Evolutionary conservation across 148 eudicot species (phyloP), one percentile per base, ranked within the genome.

Genomic region (Fagopyrum tataricum): DNA sequence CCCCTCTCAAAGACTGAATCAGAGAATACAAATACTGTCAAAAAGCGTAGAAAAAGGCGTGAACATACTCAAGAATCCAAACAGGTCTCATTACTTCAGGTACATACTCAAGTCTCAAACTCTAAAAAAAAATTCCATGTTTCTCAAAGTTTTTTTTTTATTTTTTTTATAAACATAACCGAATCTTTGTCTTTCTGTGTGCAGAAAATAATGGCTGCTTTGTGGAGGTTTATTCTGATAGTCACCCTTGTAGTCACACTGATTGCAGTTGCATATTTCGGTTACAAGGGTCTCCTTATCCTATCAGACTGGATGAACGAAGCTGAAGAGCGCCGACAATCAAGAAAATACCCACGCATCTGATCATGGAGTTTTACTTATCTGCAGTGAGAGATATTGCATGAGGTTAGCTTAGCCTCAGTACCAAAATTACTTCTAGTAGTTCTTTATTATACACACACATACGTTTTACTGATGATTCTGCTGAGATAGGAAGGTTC

Each of bases 221-320:
- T 87, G 41, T 51, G 73, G 81, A 81, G 74, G 77, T 56, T 88
- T 55, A 42, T 85, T 69, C 71, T 90, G 72, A 5, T 85, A 41
- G 72, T 86, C 42, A 62, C 73, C 68, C 47, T 91, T 76, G 61
- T 82, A 51, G 79, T 83, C 42, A 73, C 76, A 52, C 39, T 91
- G 44, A 68, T 78, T 61, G 86, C 86, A 55, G 73, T 73, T 48
- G 80, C 74, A 26, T 95, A 85, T 70, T 87, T 68, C 24, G 90
- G 98, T 13, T 95, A 95, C 78, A 88, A 82, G 62, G 97, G 96
- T 61, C 90, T 95, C 46, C 56, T 91, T 70, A 70, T 83, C 82
- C 84, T 95, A 42, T 78, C 83, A 40, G 96, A 91, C 74, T 87
- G 96, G 96, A 95, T 95, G 99, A 90, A 95, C 61, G 85, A 90